A percentile compares a stretch with the other conserved stretches of the same genome.
Conservation (phyloP, 345 rosid genomes). For the Corchorus capsularis region DNA sequence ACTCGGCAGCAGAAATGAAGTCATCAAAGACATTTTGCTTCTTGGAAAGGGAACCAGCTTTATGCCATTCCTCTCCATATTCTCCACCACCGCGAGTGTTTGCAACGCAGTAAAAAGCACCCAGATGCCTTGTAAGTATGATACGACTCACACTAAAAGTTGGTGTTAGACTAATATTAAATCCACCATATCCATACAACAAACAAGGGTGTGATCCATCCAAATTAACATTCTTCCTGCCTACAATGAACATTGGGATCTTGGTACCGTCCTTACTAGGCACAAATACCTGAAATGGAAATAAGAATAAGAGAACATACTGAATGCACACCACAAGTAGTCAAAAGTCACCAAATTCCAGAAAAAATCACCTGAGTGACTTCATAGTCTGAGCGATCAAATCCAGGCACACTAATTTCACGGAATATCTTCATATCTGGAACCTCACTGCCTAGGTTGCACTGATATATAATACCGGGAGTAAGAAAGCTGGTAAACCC, state of each 20-base stretch:
- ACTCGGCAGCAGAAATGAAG: constrained; percentile 79
- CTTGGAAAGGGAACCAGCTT: constrained; percentile 73
- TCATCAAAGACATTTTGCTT: constrained; percentile 94
- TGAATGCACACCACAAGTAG: not conserved
- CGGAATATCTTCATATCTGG: constrained; percentile 76
- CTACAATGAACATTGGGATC: constrained; percentile 79
- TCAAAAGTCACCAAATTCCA: not conserved
- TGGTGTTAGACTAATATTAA: constrained; percentile 70
- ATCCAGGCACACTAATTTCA: constrained; percentile 70
- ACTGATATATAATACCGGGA: constrained; percentile 77
- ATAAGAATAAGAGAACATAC: constrained; percentile 5
- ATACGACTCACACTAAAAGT: constrained; percentile 64
- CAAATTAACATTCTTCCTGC: constrained; percentile 53
- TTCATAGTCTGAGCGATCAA: constrained; percentile 64
- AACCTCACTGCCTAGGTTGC: constrained; percentile 51
- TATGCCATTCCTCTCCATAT: constrained; percentile 98
- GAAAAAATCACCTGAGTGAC: constrained; percentile 69
- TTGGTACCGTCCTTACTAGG: constrained; percentile 81
- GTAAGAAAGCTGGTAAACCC: constrained; percentile 83
- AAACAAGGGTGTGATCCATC: constrained; percentile 91
- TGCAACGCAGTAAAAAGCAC: constrained; percentile 74
- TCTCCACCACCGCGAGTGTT: constrained; percentile 98
- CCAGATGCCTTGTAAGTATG: constrained; percentile 69
- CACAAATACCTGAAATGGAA: constrained; percentile 58
- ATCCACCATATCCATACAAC: constrained; percentile 93